Conservation (phyloP, 371 early-diverging fungal species). For the Mortierella sp. region DNA sequence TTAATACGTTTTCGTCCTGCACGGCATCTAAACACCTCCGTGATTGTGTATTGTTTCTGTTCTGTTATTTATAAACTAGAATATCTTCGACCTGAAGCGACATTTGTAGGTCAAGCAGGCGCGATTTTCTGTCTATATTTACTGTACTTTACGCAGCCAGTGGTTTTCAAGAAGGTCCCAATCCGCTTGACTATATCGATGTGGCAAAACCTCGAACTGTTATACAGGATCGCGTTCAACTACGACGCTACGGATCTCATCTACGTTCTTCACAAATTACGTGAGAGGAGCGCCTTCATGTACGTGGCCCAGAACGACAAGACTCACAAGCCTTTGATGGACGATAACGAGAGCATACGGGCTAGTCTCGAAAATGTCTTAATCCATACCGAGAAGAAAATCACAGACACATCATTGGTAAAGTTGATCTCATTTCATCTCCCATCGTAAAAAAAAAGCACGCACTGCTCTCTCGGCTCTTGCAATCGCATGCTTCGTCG, state of each 20-base stretch:
- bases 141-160: constrained; percentile 33
- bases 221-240: constrained; percentile 22
- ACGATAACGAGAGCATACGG: not conserved
- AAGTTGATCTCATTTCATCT: not conserved
- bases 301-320: constrained; percentile 18
- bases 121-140: constrained; percentile 25
- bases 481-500: not conserved
- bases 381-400: constrained; percentile 17
- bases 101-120: not conserved
- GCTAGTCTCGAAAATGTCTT: constrained; percentile 8
- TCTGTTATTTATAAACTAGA: constrained; percentile 17
- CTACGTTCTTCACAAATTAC: constrained; percentile 20
- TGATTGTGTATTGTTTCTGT: not conserved
- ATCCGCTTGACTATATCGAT: constrained; percentile 11
- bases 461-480: too few relatives aligned
- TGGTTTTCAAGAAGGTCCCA: constrained; percentile 4
- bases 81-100: constrained; percentile 2
- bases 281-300: constrained; percentile 10
- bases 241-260: constrained; percentile 20
- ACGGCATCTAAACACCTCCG: not conserved
- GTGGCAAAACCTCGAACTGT: constrained; percentile 7
- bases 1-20: too few relatives aligned
- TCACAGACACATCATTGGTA: constrained; percentile 17
- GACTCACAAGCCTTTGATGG: not conserved
- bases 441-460: too few relatives aligned